Evolutionary conservation across 106 monocot genomes (phyloP).

Genomic region (Alisma plantagoaquatica): DNA sequence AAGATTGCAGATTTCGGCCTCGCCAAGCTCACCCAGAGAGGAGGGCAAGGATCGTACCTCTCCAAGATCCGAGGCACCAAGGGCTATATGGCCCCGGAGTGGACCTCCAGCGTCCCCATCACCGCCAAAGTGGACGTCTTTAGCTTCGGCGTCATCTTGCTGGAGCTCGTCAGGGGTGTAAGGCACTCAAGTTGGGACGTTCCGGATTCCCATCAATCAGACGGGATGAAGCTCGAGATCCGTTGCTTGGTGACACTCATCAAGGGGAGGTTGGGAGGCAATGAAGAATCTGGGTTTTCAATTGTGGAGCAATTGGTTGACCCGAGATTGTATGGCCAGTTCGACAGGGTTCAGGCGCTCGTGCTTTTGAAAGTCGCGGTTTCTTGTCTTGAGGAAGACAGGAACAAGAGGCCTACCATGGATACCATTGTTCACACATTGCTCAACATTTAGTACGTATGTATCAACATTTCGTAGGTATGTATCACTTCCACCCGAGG

Average conservation of each 20-base stretch:
- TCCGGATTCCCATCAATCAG: not conserved
- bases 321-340: conserved; percentile 2
- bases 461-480: no score
- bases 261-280: not conserved
- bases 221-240: not conserved
- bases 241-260: not conserved
- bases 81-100: conserved; percentile 22
- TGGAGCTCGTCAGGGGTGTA: conserved; percentile 7
- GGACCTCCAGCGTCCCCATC: conserved; percentile 7
- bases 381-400: not conserved
- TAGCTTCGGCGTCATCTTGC: conserved; percentile 13
- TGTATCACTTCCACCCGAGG: no score
- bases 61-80: conserved; percentile 18
- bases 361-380: conserved; percentile 1
- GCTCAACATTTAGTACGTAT: no score
- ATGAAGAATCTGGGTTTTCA: no score
- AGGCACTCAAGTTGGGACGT: conserved; percentile 1
- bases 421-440: not conserved
- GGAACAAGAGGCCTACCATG: conserved; percentile 5
- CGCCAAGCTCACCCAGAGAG: conserved; percentile 22
- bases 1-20: conserved; percentile 36
- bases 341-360: not conserved
- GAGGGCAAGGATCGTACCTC: not conserved
- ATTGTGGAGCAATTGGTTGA: conserved; percentile 2
- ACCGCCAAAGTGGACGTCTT: conserved; percentile 19